Conservation (phyloP, 208 protist species). For the Vickermania ingenoplastis region DNA sequence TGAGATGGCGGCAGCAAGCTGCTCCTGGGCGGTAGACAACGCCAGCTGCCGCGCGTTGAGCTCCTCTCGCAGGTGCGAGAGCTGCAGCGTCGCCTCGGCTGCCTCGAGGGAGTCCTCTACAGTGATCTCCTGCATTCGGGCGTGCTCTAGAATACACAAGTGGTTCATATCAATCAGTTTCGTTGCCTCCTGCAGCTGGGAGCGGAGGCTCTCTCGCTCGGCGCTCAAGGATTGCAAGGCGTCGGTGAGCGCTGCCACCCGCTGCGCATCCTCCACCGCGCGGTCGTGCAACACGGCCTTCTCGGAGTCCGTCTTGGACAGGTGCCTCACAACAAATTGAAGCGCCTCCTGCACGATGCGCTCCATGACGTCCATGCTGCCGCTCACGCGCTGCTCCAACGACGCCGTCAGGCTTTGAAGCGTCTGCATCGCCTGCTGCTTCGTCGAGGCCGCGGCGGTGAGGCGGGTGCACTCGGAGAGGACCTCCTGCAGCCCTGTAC, state of each 20-base stretch:
- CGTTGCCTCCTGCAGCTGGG: constrained; percentile 26
- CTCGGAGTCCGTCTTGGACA: background rate
- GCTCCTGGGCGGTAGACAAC: constrained; percentile 13
- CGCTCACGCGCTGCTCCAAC: background rate
- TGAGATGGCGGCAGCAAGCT: constrained; percentile 14
- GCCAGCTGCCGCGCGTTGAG: constrained; percentile 32
- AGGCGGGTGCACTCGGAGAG: background rate
- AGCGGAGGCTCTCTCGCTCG: constrained; percentile 31
- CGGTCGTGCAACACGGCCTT: background rate
- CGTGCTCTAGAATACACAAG: constrained; percentile 55
- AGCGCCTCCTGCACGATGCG: background rate
- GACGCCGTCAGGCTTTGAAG: background rate
- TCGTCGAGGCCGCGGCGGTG: no score
- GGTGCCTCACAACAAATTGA: background rate
- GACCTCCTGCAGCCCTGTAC: background rate
- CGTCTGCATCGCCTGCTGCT: background rate
- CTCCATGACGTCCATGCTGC: background rate
- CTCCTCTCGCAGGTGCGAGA: constrained; percentile 39
- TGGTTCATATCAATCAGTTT: constrained; percentile 68
- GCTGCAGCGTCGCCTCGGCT: constrained; percentile 55
- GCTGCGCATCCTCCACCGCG: background rate
- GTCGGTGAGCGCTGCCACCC: background rate
- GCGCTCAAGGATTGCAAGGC: constrained; percentile 11
- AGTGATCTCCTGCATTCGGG: constrained; percentile 56
- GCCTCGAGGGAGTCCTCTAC: constrained; percentile 58